Conservation (phyloP, 2,329 filamentous ascomycete species). For the Colletotrichum sublineola region DNA sequence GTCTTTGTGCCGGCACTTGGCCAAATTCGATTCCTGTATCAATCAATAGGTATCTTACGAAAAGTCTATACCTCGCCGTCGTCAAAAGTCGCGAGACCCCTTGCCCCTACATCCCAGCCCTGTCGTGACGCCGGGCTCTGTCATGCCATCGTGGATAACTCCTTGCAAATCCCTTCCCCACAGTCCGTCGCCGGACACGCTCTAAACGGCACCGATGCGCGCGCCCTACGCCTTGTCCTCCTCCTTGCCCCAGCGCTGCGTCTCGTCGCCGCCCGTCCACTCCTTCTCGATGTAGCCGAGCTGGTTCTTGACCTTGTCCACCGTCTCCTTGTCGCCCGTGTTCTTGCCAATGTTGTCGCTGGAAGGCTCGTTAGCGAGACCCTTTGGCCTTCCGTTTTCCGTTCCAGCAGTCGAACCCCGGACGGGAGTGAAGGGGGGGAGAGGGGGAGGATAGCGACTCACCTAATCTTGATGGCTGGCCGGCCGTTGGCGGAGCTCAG, state of each 20-base stretch:
- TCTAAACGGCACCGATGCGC: neutral
- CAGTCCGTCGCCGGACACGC: constrained; percentile 32
- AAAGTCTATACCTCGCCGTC: constrained; percentile 3
- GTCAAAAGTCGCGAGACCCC: neutral
- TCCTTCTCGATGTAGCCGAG: constrained; percentile 88
- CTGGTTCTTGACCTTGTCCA: constrained; percentile 85
- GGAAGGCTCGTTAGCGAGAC: constrained; percentile 22
- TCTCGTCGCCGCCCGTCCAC: constrained; percentile 89
- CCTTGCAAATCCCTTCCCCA: neutral
- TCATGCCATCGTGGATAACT: neutral
- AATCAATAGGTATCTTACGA: constrained; percentile 3
- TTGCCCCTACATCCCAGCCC: neutral
- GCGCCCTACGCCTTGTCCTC: constrained; percentile 47
- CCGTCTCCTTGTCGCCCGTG: constrained; percentile 84
- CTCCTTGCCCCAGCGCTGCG: constrained; percentile 80
- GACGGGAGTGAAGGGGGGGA: too few relatives aligned
- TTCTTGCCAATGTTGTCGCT: constrained; percentile 93
- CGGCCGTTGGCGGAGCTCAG: constrained; percentile 85
- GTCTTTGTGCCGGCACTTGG: neutral
- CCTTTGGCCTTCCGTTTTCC: neutral
- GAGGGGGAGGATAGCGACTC: constrained; percentile 26
- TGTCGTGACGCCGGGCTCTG: neutral
- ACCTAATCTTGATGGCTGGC: constrained; percentile 89
- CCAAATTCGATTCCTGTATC: neutral
- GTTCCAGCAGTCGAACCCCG: neutral